A percentile compares a stretch with the other conserved stretches of the same genome.
phyloP scores from a whole-genome alignment of 2,329 filamentous ascomycete genomes.

The Dactylella cylindrospora region DNA sequence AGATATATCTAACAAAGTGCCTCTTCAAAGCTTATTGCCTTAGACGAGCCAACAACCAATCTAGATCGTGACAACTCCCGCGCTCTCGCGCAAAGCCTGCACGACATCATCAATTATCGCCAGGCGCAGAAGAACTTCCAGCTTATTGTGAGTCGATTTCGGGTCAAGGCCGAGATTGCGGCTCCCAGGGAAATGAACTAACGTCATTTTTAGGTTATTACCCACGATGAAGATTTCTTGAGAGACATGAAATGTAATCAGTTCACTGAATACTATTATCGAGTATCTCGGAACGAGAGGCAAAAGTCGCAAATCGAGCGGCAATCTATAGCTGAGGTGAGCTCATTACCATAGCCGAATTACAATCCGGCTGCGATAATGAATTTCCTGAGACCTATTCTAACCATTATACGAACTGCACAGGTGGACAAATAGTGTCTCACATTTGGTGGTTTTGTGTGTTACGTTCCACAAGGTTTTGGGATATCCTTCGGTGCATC shows the following conservation, averaged over 20 bases:
- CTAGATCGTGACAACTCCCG: slow-evolving; percentile 93
- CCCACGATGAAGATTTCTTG: slow-evolving; percentile 95
- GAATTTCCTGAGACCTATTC: too few relatives aligned
- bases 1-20: neutral
- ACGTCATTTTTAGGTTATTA: slow-evolving; percentile 65
- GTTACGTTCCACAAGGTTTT: too few relatives aligned
- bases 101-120: slow-evolving; percentile 81
- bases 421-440: too few relatives aligned
- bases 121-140: slow-evolving; percentile 92
- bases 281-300: slow-evolving; percentile 75
- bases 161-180: neutral
- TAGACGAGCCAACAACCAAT: slow-evolving; percentile 97
- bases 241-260: slow-evolving; percentile 90
- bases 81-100: slow-evolving; percentile 78
- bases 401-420: too few relatives aligned
- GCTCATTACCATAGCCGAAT: too few relatives aligned
- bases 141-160: slow-evolving; percentile 65
- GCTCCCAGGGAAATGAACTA: neutral
- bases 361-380: too few relatives aligned
- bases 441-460: too few relatives aligned
- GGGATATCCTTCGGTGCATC: too few relatives aligned
- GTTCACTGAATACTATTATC: slow-evolving; percentile 88
- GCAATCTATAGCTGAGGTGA: slow-evolving; percentile 58
- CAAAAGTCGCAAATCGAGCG: slow-evolving; percentile 86
- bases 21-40: slow-evolving; percentile 69